A percentile compares a stretch with the other conserved stretches of the same genome.
Conservation (phyloP, 257 asterid species). For the Thymus mandschuricus region DNA sequence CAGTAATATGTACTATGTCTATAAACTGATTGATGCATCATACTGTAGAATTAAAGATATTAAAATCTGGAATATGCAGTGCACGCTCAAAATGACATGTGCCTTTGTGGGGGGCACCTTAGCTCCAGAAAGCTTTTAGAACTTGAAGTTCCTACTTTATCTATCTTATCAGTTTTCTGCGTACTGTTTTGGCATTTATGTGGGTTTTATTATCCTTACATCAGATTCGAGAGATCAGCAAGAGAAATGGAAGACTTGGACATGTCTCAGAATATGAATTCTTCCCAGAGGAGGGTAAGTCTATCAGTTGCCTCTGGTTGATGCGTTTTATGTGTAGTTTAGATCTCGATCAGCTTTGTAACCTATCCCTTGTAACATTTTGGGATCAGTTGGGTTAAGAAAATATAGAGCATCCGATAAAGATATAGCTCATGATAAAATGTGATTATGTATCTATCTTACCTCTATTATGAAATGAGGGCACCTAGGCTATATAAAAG, state of each 20-base stretch:
- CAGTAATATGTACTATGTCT: background rate
- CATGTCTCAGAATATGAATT: constrained; percentile 49
- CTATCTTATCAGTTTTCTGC: background rate
- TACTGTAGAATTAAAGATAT: background rate
- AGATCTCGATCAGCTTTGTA: constrained; percentile 13
- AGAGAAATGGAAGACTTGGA: constrained; percentile 23
- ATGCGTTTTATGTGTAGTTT: background rate
- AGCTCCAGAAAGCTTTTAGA: background rate
- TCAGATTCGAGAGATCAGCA: constrained; percentile 49
- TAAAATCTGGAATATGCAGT: background rate
- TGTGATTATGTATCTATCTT: background rate
- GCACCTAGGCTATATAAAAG: background rate
- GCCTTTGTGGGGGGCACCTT: background rate
- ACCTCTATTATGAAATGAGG: background rate
- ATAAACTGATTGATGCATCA: background rate
- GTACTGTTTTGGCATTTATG: constrained; percentile 25
- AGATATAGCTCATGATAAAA: background rate
- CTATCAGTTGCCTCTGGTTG: constrained; percentile 21
- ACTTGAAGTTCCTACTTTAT: background rate
- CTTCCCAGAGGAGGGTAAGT: constrained; percentile 74
- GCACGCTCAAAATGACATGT: background rate
- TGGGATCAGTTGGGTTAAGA: constrained; percentile 9
- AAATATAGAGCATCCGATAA: background rate
- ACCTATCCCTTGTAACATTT: constrained; percentile 12
- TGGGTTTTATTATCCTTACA: constrained; percentile 21